phyloP scores from a whole-genome alignment of 2,329 filamentous ascomycete genomes.

The Pseudodiploospora longispora region DNA sequence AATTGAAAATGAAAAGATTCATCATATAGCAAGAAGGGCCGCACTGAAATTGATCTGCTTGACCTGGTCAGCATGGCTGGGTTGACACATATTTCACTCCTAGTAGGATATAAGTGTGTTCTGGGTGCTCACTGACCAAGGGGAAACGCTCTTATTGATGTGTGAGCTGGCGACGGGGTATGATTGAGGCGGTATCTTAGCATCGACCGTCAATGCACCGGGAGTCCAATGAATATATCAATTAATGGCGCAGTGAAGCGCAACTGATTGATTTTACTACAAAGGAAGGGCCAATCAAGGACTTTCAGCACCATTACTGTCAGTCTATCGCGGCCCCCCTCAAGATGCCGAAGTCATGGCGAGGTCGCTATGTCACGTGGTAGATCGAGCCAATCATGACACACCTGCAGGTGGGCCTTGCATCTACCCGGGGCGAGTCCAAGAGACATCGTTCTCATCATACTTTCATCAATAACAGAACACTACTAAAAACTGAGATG shows the following conservation, averaged over 20 bases:
- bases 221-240: conserved; percentile 2
- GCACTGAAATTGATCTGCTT: conserved; percentile 4
- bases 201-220: conserved; percentile 5
- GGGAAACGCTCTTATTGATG: conserved; percentile 5
- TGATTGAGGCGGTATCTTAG: conserved; percentile 1
- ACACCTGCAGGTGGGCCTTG: conserved; percentile 11
- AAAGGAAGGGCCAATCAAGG: conserved; percentile 15
- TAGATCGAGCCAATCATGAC: conserved; percentile 7
- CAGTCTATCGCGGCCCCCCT: conserved; percentile 15
- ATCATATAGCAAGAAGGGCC: conserved; percentile 7
- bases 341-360: conserved; percentile 13
- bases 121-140: conserved; percentile 10
- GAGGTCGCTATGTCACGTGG: conserved; percentile 15
- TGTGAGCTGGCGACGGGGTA: conserved; percentile 5
- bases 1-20: conserved; percentile 16
- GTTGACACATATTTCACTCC: conserved; percentile 1
- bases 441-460: too few species aligned
- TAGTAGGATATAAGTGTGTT: conserved; percentile 4
- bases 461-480: too few species aligned
- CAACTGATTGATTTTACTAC: conserved; percentile 12
- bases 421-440: conserved; percentile 1
- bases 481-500: too few species aligned
- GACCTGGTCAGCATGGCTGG: conserved; percentile 4
- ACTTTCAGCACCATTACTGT: conserved; percentile 11
- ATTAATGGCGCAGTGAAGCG: conserved; percentile 4